These are phyloP conservation scores for Solanum chacoense DNA, from an alignment of 305 asterid genomes.

Conservation along the genomic window DNA sequence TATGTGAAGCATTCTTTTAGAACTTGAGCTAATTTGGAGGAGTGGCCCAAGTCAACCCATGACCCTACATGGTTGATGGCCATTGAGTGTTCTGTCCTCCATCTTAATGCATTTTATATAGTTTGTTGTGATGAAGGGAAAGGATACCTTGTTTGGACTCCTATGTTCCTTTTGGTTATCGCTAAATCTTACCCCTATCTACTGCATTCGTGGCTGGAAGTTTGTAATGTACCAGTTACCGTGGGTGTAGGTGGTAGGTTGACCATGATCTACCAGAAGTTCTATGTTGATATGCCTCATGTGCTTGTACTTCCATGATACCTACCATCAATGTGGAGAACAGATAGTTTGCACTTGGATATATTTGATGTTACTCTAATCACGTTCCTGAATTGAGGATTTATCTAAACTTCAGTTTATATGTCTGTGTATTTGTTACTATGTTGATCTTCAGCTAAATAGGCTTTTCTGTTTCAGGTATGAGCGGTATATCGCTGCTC, in stretches of 20 bases:
- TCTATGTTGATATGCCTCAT: not conserved
- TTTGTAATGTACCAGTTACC: not conserved
- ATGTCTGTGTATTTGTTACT: not conserved
- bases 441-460: not conserved
- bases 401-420: not conserved
- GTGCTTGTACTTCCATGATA: not conserved
- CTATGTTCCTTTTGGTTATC: not conserved
- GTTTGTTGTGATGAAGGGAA: not conserved
- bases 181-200: not conserved
- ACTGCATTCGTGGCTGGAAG: not conserved
- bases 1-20: not conserved
- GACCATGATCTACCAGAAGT: not conserved
- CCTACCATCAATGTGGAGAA: not conserved
- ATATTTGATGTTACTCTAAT: not conserved
- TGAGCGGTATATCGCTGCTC: conserved; percentile 58
- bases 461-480: conserved; percentile 36
- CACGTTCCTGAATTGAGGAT: not conserved
- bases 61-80: not conserved
- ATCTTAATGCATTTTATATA: not conserved
- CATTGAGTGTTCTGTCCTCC: not conserved
- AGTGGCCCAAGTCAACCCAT: not conserved
- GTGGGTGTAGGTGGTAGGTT: not conserved
- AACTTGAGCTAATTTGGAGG: not conserved
- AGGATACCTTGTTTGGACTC: not conserved
- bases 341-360: not conserved